Conservation (phyloP, 2,329 filamentous ascomycete species). For the Immersiporthe knoxdaviesiana region DNA sequence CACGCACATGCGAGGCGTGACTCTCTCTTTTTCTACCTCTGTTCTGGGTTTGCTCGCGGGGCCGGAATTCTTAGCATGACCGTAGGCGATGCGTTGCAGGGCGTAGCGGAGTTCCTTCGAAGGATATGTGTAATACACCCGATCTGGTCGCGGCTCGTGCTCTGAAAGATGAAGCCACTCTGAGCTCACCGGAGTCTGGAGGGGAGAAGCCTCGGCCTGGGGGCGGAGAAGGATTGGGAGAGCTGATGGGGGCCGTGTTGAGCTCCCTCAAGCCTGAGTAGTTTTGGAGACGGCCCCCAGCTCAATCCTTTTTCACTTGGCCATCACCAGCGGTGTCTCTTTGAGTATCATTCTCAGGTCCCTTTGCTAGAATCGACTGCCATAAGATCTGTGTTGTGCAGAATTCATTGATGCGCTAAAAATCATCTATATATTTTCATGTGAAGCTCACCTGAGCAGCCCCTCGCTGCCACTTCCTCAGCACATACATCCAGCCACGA, state of each 20-base stretch:
- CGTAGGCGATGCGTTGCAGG: neutral
- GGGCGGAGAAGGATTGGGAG: neutral
- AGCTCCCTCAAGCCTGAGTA: neutral
- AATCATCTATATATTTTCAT: neutral
- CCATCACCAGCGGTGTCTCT: neutral
- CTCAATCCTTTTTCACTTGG: neutral
- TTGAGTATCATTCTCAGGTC: neutral
- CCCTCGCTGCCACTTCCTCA: too few relatives aligned
- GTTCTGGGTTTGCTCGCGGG: neutral
- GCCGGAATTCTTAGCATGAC: neutral
- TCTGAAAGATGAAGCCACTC: neutral
- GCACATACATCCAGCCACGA: slow-evolving; percentile 11
- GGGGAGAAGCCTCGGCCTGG: neutral
- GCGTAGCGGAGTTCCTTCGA: neutral
- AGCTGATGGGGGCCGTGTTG: neutral
- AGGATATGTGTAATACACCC: neutral
- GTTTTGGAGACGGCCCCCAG: neutral
- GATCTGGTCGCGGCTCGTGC: neutral
- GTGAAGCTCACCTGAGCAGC: too few relatives aligned
- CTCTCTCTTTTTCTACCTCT: neutral
- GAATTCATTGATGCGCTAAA: neutral
- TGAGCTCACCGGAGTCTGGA: neutral
- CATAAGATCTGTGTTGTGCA: too few relatives aligned
- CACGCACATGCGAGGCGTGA: neutral
- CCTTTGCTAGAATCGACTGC: too few relatives aligned